These are phyloP conservation scores for Yarrowia sp. DNA, from an alignment of 805 yeast genomes.

Conservation along the genomic window DNA sequence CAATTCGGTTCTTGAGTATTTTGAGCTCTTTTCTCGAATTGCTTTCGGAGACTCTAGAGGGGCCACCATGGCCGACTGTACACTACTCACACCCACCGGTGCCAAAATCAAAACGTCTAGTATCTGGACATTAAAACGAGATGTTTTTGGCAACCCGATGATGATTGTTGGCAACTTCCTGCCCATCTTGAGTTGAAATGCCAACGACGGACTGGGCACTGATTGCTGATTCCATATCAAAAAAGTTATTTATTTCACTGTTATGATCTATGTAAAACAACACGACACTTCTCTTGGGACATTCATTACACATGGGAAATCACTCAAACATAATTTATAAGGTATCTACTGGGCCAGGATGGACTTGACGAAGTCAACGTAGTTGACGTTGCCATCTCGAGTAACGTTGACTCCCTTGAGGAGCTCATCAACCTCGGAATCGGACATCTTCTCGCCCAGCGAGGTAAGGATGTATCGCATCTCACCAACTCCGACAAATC, in stretches of 20 bases:
- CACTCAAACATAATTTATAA: slow-evolving; percentile 22
- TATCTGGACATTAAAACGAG: slow-evolving; percentile 90
- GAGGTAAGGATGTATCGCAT: slow-evolving; percentile 91
- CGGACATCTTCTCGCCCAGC: slow-evolving; percentile 89
- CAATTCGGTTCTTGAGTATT: slow-evolving; percentile 78
- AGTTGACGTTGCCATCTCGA: slow-evolving; percentile 91
- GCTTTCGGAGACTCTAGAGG: slow-evolving; percentile 92
- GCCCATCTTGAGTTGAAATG: slow-evolving; percentile 50
- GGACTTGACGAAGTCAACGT: slow-evolving; percentile 86
- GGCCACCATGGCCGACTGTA: slow-evolving; percentile 82
- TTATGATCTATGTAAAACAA: neutral
- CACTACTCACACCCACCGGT: slow-evolving; percentile 50
- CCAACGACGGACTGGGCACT: neutral
- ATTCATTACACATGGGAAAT: neutral
- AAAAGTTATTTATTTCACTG: neutral
- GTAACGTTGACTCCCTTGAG: slow-evolving; percentile 93
- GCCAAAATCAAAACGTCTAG: slow-evolving; percentile 64
- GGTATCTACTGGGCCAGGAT: slow-evolving; percentile 72
- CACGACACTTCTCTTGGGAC: neutral
- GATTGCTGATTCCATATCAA: neutral
- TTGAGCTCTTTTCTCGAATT: slow-evolving; percentile 74
- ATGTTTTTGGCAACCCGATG: slow-evolving; percentile 95
- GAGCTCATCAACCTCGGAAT: slow-evolving; percentile 90
- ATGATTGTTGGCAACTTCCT: slow-evolving; percentile 92
- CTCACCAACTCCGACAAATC: slow-evolving; percentile 96